Base-by-base conservation (phyloP, 306 rosid species). In the Glycine latifolia region DNA sequence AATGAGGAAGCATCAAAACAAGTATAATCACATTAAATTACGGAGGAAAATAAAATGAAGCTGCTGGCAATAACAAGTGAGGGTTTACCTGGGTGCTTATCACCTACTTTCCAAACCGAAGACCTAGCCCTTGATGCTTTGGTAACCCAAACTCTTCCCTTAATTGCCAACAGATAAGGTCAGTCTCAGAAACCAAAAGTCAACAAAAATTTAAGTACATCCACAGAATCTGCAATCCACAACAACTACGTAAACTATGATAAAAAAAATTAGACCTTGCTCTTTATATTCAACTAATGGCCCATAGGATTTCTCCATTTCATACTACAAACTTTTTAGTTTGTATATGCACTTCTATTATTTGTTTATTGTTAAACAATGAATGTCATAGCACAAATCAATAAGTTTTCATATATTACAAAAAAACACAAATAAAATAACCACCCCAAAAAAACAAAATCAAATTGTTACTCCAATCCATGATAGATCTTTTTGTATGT, bases 61-160 rank as follows among this genome's bases (percentile, higher is more conserved):
- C 12, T 50, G 37, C 12, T 0, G 13, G 9, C 47, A 66, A 53
- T 3, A 79, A 11, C 62, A 81, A 0, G n/a, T 16, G 15, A 77
- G 71, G 55, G 3, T 44, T 66, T 81, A 93, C 97, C 97, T 87
- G 97, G 97, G 79, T 73, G 96, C 89, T 93, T 93, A 78, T 93
- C 93, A 62, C 93, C 79, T 67, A 89, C 90, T 91, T 93, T 93
- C 97, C 94, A 93, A 66, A 86, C 96, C 0, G 97, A 90, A 50
- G 94, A 90, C 26, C 90, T 87, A 9, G 85, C 79, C 80, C 86
- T 90, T 1, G 97, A 91, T 10, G 97, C 97, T 80, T 84, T 91
- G 76, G 94, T 82, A 55, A 93, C 81, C 97, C 97, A 93, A 44
- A 86, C 73, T 71, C 91, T 91, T 76, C 97, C 97, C 97, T 93